Conservation (phyloP, 2,329 filamentous ascomycete species). For the Fusarium sp. region DNA sequence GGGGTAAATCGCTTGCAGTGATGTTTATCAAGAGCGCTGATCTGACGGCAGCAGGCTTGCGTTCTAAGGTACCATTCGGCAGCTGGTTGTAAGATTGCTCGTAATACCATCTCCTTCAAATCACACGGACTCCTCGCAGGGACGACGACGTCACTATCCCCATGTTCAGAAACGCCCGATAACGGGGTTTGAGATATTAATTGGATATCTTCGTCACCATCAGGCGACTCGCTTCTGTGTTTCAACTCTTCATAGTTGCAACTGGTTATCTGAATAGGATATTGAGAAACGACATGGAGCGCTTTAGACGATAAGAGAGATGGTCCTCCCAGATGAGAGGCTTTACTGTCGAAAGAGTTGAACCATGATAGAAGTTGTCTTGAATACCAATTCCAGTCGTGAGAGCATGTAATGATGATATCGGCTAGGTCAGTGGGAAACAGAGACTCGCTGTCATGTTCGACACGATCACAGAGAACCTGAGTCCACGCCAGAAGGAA, state of each 20-base stretch:
- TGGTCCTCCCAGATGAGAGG: not conserved
- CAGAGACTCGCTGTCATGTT: not conserved
- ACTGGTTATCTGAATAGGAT: conserved; percentile 9
- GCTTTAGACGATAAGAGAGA: not conserved
- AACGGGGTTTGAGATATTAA: rapidly evolving
- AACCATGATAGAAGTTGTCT: conserved; percentile 9
- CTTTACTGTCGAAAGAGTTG: conserved; percentile 6
- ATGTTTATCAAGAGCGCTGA: conserved; percentile 13
- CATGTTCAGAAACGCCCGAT: not conserved
- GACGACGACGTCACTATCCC: not conserved
- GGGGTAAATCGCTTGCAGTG: not conserved
- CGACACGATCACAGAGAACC: not conserved
- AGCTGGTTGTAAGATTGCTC: not conserved
- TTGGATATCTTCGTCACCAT: not conserved
- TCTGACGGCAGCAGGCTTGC: not conserved
- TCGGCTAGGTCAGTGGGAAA: not conserved
- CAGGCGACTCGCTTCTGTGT: not conserved
- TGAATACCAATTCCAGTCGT: conserved; percentile 15
- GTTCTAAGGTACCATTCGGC: conserved; percentile 4
- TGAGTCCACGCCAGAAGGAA: conserved; percentile 3
- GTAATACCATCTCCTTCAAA: not conserved
- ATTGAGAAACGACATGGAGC: not conserved
- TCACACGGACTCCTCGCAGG: not conserved
- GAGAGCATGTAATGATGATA: not conserved
- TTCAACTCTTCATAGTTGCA: conserved; percentile 8